These are phyloP conservation scores for Hyphopichia homilentoma DNA, from an alignment of 805 yeast genomes.

Conservation along the genomic window DNA sequence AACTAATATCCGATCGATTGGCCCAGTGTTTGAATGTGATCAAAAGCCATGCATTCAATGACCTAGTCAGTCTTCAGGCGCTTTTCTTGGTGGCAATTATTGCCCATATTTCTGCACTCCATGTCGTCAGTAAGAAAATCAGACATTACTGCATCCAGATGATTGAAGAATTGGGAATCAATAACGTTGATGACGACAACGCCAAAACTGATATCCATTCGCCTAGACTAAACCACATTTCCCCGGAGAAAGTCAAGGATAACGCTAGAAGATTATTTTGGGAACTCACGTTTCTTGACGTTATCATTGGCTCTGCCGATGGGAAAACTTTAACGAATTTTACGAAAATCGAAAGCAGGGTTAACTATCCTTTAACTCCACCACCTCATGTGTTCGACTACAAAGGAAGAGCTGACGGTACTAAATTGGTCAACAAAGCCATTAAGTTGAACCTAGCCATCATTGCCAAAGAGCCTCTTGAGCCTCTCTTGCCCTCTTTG, in stretches of 20 bases:
- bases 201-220: conserved; percentile 7
- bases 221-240: conserved; percentile 11
- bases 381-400: conserved; percentile 39
- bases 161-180: conserved; percentile 32
- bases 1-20: conserved; percentile 13
- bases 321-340: conserved; percentile 20
- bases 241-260: conserved; percentile 13
- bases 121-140: conserved; percentile 40
- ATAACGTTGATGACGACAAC: conserved; percentile 28
- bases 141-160: conserved; percentile 41
- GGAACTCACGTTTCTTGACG: conserved; percentile 51
- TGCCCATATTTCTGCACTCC: conserved; percentile 50
- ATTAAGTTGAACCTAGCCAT: conserved; percentile 46
- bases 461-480: conserved; percentile 34
- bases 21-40: conserved; percentile 14
- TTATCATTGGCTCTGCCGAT: conserved; percentile 52
- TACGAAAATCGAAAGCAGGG: conserved; percentile 30
- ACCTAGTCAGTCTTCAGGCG: conserved; percentile 42
- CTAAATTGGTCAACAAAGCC: conserved; percentile 16
- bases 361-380: conserved; percentile 37
- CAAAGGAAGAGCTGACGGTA: conserved; percentile 14
- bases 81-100: conserved; percentile 39
- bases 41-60: conserved; percentile 18
- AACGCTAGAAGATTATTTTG: conserved; percentile 46
- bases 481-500: conserved; percentile 21